These are phyloP conservation scores for Cordyceps javanica DNA, from an alignment of 2,329 filamentous ascomycete species.

Conservation along the genomic window DNA sequence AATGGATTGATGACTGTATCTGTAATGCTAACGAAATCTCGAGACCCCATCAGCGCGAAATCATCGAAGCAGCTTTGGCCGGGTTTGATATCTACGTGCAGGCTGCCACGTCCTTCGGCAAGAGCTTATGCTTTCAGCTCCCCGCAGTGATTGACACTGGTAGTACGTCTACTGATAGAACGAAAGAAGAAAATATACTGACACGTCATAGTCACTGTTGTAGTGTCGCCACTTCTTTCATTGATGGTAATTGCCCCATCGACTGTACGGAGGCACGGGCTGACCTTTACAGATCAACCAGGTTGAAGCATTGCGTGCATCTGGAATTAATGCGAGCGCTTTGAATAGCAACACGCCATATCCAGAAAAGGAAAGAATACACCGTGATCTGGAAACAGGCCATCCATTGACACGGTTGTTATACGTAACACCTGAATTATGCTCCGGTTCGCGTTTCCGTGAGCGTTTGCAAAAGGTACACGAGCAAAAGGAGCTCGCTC, in stretches of 20 bases:
- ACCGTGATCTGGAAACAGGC: constrained; percentile 78
- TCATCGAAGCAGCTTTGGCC: constrained; percentile 73
- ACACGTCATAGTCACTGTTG: constrained; percentile 64
- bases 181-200: background rate
- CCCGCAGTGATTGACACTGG: constrained; percentile 83
- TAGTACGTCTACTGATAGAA: constrained; percentile 46
- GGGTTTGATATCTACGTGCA: constrained; percentile 91
- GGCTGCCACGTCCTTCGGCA: constrained; percentile 85
- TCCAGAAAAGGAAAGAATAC: constrained; percentile 59
- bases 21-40: background rate
- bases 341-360: constrained; percentile 77
- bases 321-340: constrained; percentile 73
- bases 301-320: constrained; percentile 68
- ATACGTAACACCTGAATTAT: constrained; percentile 91
- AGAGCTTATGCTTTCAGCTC: constrained; percentile 88
- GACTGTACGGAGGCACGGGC: background rate
- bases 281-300: constrained; percentile 69
- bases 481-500: constrained; percentile 74
- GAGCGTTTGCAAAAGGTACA: constrained; percentile 67
- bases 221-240: constrained; percentile 81
- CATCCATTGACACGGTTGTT: constrained; percentile 78
- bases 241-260: constrained; percentile 61
- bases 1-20: background rate
- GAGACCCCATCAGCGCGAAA: constrained; percentile 79
- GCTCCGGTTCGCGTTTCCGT: constrained; percentile 71